phyloP scores from a whole-genome alignment of 225 moss, liverwort and hornwort species.

The Pleurozium schreberi region DNA sequence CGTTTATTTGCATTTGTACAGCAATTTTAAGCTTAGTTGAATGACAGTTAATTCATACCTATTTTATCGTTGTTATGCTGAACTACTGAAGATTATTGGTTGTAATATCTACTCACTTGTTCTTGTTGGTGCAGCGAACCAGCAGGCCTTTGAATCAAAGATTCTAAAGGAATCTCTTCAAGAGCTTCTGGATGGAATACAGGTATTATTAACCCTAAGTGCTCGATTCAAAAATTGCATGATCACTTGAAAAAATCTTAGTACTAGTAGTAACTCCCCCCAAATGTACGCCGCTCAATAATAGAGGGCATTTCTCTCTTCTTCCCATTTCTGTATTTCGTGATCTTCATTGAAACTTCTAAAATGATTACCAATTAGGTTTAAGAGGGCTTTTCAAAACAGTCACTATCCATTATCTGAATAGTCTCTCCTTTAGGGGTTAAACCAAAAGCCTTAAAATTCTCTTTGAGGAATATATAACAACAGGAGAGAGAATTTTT shows the following conservation, averaged over 20 bases:
- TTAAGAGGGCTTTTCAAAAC: neutral
- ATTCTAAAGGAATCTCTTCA: conserved; percentile 68
- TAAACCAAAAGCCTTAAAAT: neutral
- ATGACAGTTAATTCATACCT: neutral
- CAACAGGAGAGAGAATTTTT: neutral
- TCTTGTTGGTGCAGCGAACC: conserved; percentile 45
- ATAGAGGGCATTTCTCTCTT: neutral
- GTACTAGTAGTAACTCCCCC: neutral
- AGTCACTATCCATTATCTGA: neutral
- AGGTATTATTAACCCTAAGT: conserved; percentile 2
- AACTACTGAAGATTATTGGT: neutral
- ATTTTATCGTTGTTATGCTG: neutral
- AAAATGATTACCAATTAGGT: neutral
- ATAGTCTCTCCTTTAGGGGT: neutral
- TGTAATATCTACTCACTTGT: neutral
- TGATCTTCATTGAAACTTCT: neutral
- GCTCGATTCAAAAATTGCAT: neutral
- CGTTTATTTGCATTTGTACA: neutral
- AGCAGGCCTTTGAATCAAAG: conserved; percentile 69
- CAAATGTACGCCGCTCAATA: neutral
- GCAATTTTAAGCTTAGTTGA: neutral
- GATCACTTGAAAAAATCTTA: neutral
- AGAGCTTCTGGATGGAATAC: conserved; percentile 77
- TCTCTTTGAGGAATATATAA: neutral
- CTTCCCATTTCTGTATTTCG: neutral